Evolutionary conservation across 148 eudicot species (phyloP).

Genomic region (Pouteria glomerata): DNA sequence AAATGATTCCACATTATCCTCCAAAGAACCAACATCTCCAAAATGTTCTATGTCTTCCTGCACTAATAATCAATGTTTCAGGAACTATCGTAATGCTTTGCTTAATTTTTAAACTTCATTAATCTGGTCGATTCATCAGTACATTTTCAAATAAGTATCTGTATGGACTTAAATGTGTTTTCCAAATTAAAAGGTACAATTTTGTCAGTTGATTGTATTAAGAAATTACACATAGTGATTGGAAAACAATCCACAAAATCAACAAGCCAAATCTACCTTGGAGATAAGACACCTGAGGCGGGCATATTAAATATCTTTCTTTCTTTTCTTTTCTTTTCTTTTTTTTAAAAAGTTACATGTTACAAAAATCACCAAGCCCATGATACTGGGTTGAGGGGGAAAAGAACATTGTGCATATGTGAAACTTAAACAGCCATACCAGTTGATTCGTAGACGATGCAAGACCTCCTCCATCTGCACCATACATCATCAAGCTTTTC

Average conservation of each 20-base stretch:
- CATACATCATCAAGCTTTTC: conserved; percentile 84
- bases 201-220: background rate
- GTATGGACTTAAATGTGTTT: background rate
- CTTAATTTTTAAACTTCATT: background rate
- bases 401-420: background rate
- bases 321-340: too few relatives aligned
- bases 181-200: background rate
- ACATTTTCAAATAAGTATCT: too few relatives aligned
- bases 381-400: background rate
- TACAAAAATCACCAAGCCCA: background rate
- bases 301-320: too few relatives aligned
- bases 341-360: too few relatives aligned
- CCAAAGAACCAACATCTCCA: conserved; percentile 78
- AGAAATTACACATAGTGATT: background rate
- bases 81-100: background rate
- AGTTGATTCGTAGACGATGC: conserved; percentile 95
- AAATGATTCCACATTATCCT: conserved; percentile 78
- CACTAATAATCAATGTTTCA: conserved; percentile 12
- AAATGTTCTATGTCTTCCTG: conserved; percentile 84
- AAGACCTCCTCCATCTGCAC: conserved; percentile 79
- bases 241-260: background rate
- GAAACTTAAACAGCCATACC: conserved; percentile 34
- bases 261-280: background rate
- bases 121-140: background rate
- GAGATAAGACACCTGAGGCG: background rate